Conservation (phyloP, 208 protist species). For the Entamoeba invadens region DNA sequence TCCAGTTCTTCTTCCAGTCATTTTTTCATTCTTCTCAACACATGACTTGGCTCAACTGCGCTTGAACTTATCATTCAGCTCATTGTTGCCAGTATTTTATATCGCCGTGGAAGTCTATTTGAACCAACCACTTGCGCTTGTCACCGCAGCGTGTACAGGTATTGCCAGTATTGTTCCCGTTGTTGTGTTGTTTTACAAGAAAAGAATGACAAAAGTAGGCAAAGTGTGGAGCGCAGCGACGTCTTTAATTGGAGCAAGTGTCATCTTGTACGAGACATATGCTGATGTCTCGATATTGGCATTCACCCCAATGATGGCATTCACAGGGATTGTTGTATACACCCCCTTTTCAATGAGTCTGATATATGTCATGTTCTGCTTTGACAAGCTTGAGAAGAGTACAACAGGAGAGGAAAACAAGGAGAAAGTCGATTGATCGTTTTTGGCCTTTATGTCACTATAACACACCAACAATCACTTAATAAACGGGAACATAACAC, state of each 20-base stretch:
- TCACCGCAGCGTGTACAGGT: not conserved
- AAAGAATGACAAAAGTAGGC: not conserved
- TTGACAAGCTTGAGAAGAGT: not conserved
- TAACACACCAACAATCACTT: too few relatives aligned
- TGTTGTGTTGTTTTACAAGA: not conserved
- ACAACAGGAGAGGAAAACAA: too few relatives aligned
- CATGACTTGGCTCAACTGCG: not conserved
- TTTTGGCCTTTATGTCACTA: too few relatives aligned
- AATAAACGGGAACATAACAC: too few relatives aligned
- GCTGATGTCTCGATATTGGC: not conserved
- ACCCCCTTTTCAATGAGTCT: not conserved
- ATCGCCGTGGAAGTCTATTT: not conserved
- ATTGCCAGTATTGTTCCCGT: not conserved
- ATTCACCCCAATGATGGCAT: not conserved
- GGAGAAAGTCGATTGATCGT: too few relatives aligned
- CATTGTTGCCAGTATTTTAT: not conserved
- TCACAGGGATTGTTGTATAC: not conserved
- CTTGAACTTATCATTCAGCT: not conserved
- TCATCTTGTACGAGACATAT: not conserved
- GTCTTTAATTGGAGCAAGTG: not conserved
- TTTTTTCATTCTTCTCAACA: not conserved
- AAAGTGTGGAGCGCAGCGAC: not conserved
- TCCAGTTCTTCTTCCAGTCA: not conserved
- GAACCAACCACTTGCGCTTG: not conserved
- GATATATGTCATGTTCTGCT: not conserved